phyloP scores from a whole-genome alignment of 202 grass and related monocot genomes.

The Hordeum pubiflorum region DNA sequence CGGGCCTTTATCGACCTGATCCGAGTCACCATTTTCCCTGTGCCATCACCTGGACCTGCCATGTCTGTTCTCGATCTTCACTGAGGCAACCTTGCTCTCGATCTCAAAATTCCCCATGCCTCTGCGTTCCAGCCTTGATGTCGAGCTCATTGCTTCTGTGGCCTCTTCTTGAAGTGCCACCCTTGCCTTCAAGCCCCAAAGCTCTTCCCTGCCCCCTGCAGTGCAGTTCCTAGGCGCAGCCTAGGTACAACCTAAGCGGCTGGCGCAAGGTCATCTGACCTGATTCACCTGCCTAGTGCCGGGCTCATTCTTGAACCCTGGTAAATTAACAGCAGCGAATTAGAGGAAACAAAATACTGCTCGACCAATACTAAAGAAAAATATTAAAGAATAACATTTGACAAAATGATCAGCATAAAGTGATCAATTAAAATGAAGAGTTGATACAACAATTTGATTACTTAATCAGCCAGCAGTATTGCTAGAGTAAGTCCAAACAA shows the following conservation, averaged over 20 bases:
- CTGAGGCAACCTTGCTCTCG: neutral
- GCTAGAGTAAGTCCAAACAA: neutral
- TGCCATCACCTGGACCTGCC: neutral
- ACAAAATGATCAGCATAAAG: neutral
- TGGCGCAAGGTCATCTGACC: neutral
- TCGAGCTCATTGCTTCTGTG: neutral
- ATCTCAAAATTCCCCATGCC: neutral
- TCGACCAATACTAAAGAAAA: neutral
- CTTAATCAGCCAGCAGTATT: neutral
- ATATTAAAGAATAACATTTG: neutral
- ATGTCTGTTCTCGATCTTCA: neutral
- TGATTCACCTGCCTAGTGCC: neutral
- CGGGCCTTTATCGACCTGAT: neutral
- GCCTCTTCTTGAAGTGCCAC: neutral
- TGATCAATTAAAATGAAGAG: neutral
- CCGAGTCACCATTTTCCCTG: neutral
- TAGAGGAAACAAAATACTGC: neutral
- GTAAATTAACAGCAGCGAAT: neutral
- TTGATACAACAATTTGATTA: neutral
- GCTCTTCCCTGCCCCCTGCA: neutral
- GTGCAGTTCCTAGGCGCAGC: neutral
- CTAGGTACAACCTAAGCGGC: neutral
- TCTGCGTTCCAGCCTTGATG: neutral
- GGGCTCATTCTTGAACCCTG: neutral
- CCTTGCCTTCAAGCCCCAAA: neutral